Evolutionary conservation across 129 eudicot species (phyloP).

Genomic region (Lonicera japonica): DNA sequence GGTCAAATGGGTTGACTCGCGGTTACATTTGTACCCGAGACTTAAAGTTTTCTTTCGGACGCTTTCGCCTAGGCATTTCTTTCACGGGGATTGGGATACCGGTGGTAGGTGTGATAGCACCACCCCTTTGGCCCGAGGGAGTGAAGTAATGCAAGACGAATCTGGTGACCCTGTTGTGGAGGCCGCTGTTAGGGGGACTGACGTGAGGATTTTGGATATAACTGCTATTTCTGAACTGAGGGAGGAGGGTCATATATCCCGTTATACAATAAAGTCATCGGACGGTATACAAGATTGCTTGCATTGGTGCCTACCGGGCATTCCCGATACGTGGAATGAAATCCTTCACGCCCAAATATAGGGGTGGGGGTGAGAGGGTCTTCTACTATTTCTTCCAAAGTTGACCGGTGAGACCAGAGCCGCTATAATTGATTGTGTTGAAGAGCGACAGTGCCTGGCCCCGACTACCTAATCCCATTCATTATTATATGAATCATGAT

Average conservation of each 20-base stretch:
- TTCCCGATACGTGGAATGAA: conserved; percentile 60
- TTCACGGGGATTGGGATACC: conserved; percentile 49
- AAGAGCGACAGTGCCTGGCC: too few relatives aligned
- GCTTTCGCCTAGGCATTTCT: conserved; percentile 51
- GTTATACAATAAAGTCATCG: conserved; percentile 27
- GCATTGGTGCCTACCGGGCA: conserved; percentile 61
- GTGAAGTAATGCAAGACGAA: conserved; percentile 26
- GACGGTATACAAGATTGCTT: conserved; percentile 44
- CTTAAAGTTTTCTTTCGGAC: conserved; percentile 40
- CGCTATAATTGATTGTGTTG: too few relatives aligned
- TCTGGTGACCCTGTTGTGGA: conserved; percentile 38
- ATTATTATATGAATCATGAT: too few relatives aligned
- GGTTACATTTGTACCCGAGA: conserved; percentile 20
- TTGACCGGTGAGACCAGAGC: too few relatives aligned
- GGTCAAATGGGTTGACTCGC: conserved; percentile 40
- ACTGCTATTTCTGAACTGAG: conserved; percentile 46
- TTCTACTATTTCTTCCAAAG: too few relatives aligned
- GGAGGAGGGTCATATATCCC: conserved; percentile 46
- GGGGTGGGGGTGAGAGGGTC: background rate
- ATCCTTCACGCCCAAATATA: conserved; percentile 43
- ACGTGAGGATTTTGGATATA: conserved; percentile 42
- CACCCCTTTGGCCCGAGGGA: conserved; percentile 32
- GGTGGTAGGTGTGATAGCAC: conserved; percentile 53
- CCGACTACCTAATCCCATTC: too few relatives aligned
- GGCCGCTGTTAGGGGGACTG: conserved; percentile 42